Evolutionary conservation across 352 stramenopile genomes (phyloP).

Genomic region (Pilasporangium apinafurcum): DNA sequence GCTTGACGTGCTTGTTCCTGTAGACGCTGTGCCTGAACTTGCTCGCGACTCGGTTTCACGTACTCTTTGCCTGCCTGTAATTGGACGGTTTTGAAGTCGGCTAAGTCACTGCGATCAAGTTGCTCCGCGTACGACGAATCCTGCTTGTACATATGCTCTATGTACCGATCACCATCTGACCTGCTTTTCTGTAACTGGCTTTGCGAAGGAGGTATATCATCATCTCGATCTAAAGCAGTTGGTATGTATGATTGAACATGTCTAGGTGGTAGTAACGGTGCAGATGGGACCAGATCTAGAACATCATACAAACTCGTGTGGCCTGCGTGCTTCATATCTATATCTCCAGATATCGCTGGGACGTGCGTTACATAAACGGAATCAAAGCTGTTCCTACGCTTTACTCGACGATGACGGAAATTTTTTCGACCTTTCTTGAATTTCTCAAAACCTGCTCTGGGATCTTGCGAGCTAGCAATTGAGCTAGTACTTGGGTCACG

Average conservation of each 20-base stretch:
- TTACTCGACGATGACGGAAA: slow-evolving; percentile 9
- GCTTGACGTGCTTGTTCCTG: too few relatives aligned
- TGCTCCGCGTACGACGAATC: neutral
- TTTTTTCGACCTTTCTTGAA: slow-evolving; percentile 5
- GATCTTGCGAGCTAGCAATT: slow-evolving; percentile 8
- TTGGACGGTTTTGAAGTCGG: too few relatives aligned
- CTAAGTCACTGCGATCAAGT: neutral
- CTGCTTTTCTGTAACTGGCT: slow-evolving; percentile 5
- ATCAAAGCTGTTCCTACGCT: slow-evolving; percentile 50
- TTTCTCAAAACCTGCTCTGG: slow-evolving; percentile 9
- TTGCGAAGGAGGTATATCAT: neutral
- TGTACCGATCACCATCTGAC: slow-evolving; percentile 9
- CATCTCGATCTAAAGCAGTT: neutral
- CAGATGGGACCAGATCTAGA: slow-evolving; percentile 38
- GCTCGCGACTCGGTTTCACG: too few relatives aligned
- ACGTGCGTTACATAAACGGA: slow-evolving; percentile 20
- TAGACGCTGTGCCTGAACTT: too few relatives aligned
- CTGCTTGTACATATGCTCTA: neutral
- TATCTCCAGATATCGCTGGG: slow-evolving; percentile 12
- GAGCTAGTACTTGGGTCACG: too few relatives aligned
- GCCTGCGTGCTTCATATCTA: slow-evolving; percentile 20
- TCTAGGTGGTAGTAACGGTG: slow-evolving; percentile 17
- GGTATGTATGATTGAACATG: slow-evolving; percentile 3
- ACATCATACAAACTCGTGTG: slow-evolving; percentile 44
- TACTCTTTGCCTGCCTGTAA: too few relatives aligned